These are phyloP conservation scores for Ceratobasidium sp. DNA, from an alignment of 1,284 basidiomycete species.

Conservation along the genomic window DNA sequence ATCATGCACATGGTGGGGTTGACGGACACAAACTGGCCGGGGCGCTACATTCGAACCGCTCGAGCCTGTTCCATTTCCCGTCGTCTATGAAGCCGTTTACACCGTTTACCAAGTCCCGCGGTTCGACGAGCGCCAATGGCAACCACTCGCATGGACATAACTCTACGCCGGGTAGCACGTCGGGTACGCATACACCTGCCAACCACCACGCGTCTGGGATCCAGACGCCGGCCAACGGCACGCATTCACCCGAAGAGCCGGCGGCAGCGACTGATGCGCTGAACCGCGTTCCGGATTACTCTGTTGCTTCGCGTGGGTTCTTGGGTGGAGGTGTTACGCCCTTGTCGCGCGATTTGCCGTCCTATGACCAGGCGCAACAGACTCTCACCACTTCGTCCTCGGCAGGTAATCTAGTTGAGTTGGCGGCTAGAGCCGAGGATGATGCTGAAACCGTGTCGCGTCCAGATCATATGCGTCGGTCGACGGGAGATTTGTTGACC, in stretches of 20 bases:
- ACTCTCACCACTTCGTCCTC: conserved; percentile 12
- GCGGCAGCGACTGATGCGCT: conserved; percentile 17
- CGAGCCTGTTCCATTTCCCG: conserved; percentile 41
- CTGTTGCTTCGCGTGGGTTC: conserved; percentile 79
- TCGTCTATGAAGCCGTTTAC: conserved; percentile 44
- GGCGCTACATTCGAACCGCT: conserved; percentile 33
- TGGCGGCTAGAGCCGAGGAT: not conserved
- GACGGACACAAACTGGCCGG: conserved; percentile 24
- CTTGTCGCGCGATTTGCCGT: conserved; percentile 75
- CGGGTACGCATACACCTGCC: conserved; percentile 62
- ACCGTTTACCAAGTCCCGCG: conserved; percentile 57
- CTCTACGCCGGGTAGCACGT: conserved; percentile 44
- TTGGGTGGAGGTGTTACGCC: conserved; percentile 86
- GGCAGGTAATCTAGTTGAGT: not conserved
- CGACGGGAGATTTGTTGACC: conserved; percentile 23
- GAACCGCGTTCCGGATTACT: conserved; percentile 82
- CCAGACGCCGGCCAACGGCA: conserved; percentile 53
- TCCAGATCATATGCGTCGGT: not conserved
- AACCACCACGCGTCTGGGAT: conserved; percentile 53
- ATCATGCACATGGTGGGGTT: conserved; percentile 12
- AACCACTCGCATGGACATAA: conserved; percentile 40
- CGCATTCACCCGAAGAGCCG: conserved; percentile 63
- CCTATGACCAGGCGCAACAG: conserved; percentile 69
- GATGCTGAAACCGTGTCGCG: not conserved
- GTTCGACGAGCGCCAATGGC: conserved; percentile 42